phyloP scores from a whole-genome alignment of 257 asterid genomes.

The Fraxinus quadrangulata region DNA sequence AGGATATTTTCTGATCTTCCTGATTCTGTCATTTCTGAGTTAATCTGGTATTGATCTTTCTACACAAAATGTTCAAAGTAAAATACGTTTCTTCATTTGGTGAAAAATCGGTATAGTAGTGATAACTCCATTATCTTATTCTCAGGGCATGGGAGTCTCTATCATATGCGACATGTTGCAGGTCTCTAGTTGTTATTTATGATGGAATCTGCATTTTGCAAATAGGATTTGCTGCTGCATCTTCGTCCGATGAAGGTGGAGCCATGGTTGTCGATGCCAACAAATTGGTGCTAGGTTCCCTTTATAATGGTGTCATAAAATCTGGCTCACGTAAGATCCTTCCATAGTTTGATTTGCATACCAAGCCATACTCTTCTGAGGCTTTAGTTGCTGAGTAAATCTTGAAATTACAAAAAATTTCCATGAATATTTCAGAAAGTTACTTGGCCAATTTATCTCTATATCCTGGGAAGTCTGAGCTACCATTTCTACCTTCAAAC shows the following conservation, averaged over 20 bases:
- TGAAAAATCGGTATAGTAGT: constrained; percentile 1
- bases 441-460: constrained; percentile 94
- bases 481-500: constrained; percentile 87
- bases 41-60: constrained; percentile 60
- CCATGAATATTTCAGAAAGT: constrained; percentile 61
- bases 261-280: constrained; percentile 57
- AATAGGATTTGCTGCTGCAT: constrained; percentile 64
- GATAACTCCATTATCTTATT: constrained; percentile 25
- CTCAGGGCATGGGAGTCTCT: constrained; percentile 93
- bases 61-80: constrained; percentile 13
- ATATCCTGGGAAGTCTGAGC: constrained; percentile 91
- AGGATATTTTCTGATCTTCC: constrained; percentile 59
- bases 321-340: constrained; percentile 81
- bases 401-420: constrained; percentile 25
- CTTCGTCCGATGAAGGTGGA: constrained; percentile 42
- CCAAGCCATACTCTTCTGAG: constrained; percentile 9
- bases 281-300: constrained; percentile 72
- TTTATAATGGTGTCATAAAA: constrained; percentile 58
- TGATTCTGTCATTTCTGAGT: constrained; percentile 60
- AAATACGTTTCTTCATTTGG: neutral
- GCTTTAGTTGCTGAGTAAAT: constrained; percentile 14
- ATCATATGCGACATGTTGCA: constrained; percentile 80
- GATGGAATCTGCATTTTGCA: constrained; percentile 77
- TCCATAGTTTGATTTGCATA: constrained; percentile 22
- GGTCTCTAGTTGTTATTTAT: constrained; percentile 72